A percentile compares a stretch with the other conserved stretches of the same genome.
phyloP scores from a whole-genome alignment of 108 stramenopile genomes.

The Fistulifera solaris region DNA sequence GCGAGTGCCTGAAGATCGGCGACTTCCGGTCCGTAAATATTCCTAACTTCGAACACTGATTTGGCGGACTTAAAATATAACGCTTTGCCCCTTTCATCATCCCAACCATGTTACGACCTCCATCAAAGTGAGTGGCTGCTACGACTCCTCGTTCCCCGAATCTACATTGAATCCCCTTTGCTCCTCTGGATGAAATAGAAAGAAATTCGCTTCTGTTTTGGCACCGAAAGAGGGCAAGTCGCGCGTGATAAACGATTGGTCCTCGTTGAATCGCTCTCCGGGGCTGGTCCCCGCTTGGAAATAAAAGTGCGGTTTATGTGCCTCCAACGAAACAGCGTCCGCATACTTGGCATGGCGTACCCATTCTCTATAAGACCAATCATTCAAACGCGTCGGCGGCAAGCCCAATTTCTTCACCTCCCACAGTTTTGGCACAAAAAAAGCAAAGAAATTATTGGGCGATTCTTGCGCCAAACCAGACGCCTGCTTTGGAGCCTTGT shows the following conservation, averaged over 20 bases:
- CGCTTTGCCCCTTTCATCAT: constrained; percentile 93
- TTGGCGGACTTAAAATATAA: constrained; percentile 85
- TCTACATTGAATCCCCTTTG: constrained; percentile 85
- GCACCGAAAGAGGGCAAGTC: constrained; percentile 70
- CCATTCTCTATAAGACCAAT: constrained; percentile 66
- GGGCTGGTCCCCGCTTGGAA: constrained; percentile 61
- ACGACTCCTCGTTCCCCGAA: constrained; percentile 85
- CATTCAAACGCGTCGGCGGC: constrained; percentile 58
- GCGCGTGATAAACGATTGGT: constrained; percentile 45
- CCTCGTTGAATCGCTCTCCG: constrained; percentile 36
- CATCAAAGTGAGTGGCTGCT: constrained; percentile 93
- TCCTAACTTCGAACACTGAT: constrained; percentile 66
- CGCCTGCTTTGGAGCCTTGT: constrained; percentile 14
- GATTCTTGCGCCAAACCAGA: constrained; percentile 57
- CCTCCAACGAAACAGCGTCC: constrained; percentile 39
- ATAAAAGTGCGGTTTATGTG: constrained; percentile 67
- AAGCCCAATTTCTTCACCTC: constrained; percentile 39
- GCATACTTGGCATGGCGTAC: constrained; percentile 68
- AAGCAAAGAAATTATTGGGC: constrained; percentile 75
- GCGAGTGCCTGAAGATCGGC: constrained; percentile 79
- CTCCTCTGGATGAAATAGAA: constrained; percentile 43
- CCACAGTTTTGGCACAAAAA: constrained; percentile 52
- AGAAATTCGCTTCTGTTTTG: constrained; percentile 47
- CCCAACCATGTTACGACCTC: constrained; percentile 85
- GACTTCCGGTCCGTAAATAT: constrained; percentile 47